phyloP scores from a whole-genome alignment of 2,329 filamentous ascomycete species.

The Colletotrichum gloeosporioides region DNA sequence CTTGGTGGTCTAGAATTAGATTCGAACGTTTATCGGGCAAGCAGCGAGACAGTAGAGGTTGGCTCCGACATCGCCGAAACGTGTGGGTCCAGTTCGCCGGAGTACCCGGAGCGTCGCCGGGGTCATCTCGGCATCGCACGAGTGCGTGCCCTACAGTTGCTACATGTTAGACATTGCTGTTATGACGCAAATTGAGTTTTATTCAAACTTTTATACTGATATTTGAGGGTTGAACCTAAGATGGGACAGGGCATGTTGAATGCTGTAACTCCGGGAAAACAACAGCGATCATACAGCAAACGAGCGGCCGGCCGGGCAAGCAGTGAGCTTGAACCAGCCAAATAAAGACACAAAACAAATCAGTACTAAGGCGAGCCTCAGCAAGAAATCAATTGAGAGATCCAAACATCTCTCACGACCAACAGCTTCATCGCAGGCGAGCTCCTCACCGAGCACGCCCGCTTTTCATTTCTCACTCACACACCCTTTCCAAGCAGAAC shows the following conservation, averaged over 20 bases:
- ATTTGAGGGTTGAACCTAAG: background rate
- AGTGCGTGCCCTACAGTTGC: background rate
- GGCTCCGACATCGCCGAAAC: background rate
- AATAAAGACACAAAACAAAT: background rate
- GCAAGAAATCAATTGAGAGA: background rate
- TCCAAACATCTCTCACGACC: background rate
- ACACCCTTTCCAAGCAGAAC: constrained; percentile 59
- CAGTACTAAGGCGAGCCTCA: background rate
- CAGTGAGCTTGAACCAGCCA: background rate
- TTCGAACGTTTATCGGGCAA: background rate
- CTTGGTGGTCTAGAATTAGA: accelerated
- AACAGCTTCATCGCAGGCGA: background rate
- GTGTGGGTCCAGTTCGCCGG: accelerated
- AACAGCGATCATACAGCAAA: background rate
- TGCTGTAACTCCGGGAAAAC: background rate
- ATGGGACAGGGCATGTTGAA: background rate
- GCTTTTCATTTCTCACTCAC: background rate
- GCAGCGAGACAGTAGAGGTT: background rate
- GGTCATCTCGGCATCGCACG: background rate
- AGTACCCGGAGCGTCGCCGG: background rate
- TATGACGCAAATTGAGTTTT: background rate
- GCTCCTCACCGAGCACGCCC: constrained; percentile 10
- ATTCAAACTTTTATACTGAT: background rate
- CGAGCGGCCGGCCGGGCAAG: background rate
- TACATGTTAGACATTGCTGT: accelerated